Evolutionary conservation across 345 rosid genomes (phyloP), one percentile per base, ranked within the genome.

Genomic region (Zanthoxylum bungeanum): DNA sequence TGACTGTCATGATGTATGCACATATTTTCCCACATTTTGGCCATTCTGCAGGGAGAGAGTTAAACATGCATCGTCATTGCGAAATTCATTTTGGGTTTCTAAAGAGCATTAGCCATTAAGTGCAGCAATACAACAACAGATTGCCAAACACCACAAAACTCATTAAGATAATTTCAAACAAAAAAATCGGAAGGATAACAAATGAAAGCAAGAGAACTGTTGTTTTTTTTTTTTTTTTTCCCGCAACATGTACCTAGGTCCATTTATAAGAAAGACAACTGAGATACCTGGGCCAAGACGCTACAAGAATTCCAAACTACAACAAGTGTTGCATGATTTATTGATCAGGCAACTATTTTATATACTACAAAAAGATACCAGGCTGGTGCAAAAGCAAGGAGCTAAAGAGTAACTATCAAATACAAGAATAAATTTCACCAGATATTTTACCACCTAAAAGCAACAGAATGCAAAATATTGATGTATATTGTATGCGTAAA

Each of bases 11-110:
- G 98, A 70, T 95, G 98, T 33, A 52, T 25, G 67, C 75, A 75
- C 93, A 92, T 88, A 58, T 77, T 85, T 58, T 74, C 80, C 99
- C 98, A 95, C 99, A 95, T 95, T 59, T 80, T 83, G 8, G 93
- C 89, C 97, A 92, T 88, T 82, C 99, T 95, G 81, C 77, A 76
- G 31, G 42, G 36, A 5, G 63, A 11, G 60, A 9, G 27, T 49
- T 42, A 66, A 73, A 60, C 36, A 49, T 39, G 25, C 37, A 30
- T 50, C 39, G 52, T 59, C 30, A 64, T 59, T 31, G 27, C 58
- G 57, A 62, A 66, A 63, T 73, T 65, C 47, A 12, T 55, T 68
- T 33, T 17, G n/a, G 55, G 55, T 58, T 74, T 39, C 36, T 42
- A 14, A 63, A 57, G 36, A n/a, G n/a, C n/a, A n/a, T n/a, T 25